These are phyloP conservation scores for Ogataea glucozyma DNA, from an alignment of 805 yeast species.

Conservation along the genomic window DNA sequence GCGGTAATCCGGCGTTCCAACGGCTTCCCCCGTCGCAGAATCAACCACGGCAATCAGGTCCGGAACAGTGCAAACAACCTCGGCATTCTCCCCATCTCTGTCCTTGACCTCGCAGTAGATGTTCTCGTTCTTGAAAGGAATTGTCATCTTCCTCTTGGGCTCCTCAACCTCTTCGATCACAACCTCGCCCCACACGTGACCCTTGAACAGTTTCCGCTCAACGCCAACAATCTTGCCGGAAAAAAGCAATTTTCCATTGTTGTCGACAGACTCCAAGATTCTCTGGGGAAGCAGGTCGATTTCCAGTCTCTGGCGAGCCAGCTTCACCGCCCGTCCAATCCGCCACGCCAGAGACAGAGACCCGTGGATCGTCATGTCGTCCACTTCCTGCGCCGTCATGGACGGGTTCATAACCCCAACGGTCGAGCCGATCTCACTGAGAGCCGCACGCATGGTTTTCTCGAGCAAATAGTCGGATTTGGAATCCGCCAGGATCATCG, in stretches of 20 bases:
- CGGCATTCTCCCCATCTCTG: slow-evolving; percentile 23
- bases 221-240: slow-evolving; percentile 46
- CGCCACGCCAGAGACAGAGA: slow-evolving; percentile 48
- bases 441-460: slow-evolving; percentile 41
- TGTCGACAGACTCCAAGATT: slow-evolving; percentile 40
- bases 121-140: slow-evolving; percentile 53
- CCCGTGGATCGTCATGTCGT: slow-evolving; percentile 25
- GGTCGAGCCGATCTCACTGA: slow-evolving; percentile 43
- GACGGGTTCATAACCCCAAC: slow-evolving; percentile 39
- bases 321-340: slow-evolving; percentile 45
- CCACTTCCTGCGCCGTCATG: slow-evolving; percentile 22
- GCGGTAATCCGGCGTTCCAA: slow-evolving; percentile 50
- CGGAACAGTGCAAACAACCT: slow-evolving; percentile 45
- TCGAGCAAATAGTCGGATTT: slow-evolving; percentile 38
- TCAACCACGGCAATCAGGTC: slow-evolving; percentile 46
- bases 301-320: slow-evolving; percentile 40
- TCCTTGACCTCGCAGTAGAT: slow-evolving; percentile 35
- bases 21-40: slow-evolving; percentile 45
- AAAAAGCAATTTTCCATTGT: slow-evolving; percentile 38
- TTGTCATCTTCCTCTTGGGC: slow-evolving; percentile 28
- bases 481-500: slow-evolving; percentile 35
- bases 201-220: slow-evolving; percentile 42
- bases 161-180: slow-evolving; percentile 25
- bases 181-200: slow-evolving; percentile 49
- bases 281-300: slow-evolving; percentile 36